These are phyloP conservation scores for Cornus controversa DNA, from an alignment of 148 eudicot genomes.

Conservation along the genomic window DNA sequence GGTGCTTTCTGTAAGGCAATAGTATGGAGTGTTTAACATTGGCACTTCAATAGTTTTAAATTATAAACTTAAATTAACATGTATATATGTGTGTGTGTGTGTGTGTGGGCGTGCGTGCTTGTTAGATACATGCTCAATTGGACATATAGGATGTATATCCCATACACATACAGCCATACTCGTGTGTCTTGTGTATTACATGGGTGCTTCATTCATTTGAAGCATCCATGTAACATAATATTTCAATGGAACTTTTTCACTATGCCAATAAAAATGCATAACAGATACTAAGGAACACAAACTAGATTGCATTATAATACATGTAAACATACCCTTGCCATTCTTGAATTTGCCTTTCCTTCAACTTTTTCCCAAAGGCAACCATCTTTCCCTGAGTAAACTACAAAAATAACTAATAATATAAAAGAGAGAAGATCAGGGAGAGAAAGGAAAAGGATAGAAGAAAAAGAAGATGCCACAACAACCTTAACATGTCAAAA, in stretches of 20 bases:
- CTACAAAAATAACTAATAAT: not conserved
- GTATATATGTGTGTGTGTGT: too few relatives aligned
- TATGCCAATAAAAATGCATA: not conserved
- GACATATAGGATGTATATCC: too few relatives aligned
- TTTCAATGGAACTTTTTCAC: not conserved
- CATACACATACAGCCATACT: too few relatives aligned
- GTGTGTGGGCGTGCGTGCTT: too few relatives aligned
- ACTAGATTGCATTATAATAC: not conserved
- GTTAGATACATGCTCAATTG: too few relatives aligned
- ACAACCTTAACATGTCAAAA: not conserved
- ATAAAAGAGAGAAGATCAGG: not conserved
- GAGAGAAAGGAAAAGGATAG: not conserved
- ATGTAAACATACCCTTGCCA: slow-evolving; percentile 44
- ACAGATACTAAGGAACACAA: not conserved
- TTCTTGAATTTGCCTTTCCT: slow-evolving; percentile 50
- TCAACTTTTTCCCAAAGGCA: slow-evolving; percentile 54
- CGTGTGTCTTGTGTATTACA: too few relatives aligned
- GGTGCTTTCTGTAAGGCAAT: too few relatives aligned
- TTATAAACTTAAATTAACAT: too few relatives aligned
- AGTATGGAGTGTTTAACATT: too few relatives aligned
- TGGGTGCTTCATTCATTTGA: too few relatives aligned
- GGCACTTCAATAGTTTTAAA: too few relatives aligned
- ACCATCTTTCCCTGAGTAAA: slow-evolving; percentile 20
- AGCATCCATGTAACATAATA: too few relatives aligned
- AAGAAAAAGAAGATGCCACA: not conserved